phyloP scores from a whole-genome alignment of 2,329 filamentous ascomycete genomes.

The Hirsutella minnesotensis region DNA sequence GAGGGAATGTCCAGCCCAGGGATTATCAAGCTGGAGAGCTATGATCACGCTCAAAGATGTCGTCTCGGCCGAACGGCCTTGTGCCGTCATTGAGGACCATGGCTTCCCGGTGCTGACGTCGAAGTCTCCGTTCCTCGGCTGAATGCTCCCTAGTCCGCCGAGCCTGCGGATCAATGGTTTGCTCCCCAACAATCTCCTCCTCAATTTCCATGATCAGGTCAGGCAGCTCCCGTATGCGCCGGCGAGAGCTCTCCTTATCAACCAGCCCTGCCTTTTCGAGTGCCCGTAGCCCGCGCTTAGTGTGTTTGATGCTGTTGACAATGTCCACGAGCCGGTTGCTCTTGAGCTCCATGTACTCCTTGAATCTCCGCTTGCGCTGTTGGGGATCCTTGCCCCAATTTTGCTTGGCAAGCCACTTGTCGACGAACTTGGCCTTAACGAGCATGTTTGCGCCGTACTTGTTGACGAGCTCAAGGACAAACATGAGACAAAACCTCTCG shows the following conservation, averaged over 20 bases:
- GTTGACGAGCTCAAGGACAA: constrained; percentile 46
- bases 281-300: constrained; percentile 37
- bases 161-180: constrained; percentile 13
- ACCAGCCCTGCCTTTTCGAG: constrained; percentile 37
- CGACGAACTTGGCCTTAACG: constrained; percentile 52
- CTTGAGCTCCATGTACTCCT: constrained; percentile 34
- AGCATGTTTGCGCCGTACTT: constrained; percentile 46
- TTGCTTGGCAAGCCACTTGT: constrained; percentile 64
- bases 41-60: constrained; percentile 63
- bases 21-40: constrained; percentile 22
- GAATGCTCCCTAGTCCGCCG: constrained; percentile 37
- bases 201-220: constrained; percentile 22
- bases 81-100: constrained; percentile 88
- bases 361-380: constrained; percentile 42
- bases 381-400: constrained; percentile 49
- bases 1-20: not conserved
- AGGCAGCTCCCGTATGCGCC: constrained; percentile 16
- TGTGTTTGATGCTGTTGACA: constrained; percentile 35
- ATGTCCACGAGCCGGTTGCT: constrained; percentile 42
- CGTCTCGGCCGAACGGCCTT: constrained; percentile 56
- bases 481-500: constrained; percentile 48
- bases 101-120: constrained; percentile 70
- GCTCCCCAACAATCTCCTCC: constrained; percentile 13
- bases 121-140: constrained; percentile 57
- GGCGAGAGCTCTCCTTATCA: constrained; percentile 19